These are phyloP conservation scores for Trypanosomatidae sp. DNA, from an alignment of 208 protist genomes.

Conservation along the genomic window DNA sequence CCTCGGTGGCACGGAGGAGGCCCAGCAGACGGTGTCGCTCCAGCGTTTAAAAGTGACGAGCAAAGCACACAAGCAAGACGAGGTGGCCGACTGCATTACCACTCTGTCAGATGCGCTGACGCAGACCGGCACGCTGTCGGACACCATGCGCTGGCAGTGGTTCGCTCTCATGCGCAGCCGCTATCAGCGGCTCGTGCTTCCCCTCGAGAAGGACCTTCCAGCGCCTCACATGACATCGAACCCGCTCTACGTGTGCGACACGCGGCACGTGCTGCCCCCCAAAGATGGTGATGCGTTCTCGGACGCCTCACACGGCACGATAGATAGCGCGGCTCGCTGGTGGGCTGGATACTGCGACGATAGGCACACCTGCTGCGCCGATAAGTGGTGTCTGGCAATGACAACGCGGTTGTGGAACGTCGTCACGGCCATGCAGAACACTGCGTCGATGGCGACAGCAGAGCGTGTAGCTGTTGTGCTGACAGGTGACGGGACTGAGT, in stretches of 20 bases:
- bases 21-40: conserved; percentile 26
- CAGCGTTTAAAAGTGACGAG: conserved; percentile 34
- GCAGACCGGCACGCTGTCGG: conserved; percentile 5
- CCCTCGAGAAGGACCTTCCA: conserved; percentile 53
- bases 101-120: conserved; percentile 1
- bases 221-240: conserved; percentile 32
- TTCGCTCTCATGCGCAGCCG: conserved; percentile 36
- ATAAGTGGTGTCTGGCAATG: conserved; percentile 42
- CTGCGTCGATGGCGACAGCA: not conserved
- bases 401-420: conserved; percentile 34
- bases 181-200: conserved; percentile 62
- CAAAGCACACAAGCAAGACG: conserved; percentile 38
- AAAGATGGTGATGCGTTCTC: not conserved
- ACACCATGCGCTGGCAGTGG: conserved; percentile 33
- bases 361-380: conserved; percentile 26
- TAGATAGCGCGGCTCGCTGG: conserved; percentile 29
- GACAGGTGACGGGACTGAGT: not conserved
- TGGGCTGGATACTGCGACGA: conserved; percentile 43
- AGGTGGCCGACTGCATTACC: conserved; percentile 22
- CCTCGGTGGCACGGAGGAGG: conserved; percentile 28
- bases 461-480: conserved; percentile 10
- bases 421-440: conserved; percentile 25
- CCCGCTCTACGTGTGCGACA: conserved; percentile 49
- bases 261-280: conserved; percentile 24
- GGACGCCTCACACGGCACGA: not conserved